phyloP scores from a whole-genome alignment of 495 filamentous ascomycete species.

The Neurospora africana region DNA sequence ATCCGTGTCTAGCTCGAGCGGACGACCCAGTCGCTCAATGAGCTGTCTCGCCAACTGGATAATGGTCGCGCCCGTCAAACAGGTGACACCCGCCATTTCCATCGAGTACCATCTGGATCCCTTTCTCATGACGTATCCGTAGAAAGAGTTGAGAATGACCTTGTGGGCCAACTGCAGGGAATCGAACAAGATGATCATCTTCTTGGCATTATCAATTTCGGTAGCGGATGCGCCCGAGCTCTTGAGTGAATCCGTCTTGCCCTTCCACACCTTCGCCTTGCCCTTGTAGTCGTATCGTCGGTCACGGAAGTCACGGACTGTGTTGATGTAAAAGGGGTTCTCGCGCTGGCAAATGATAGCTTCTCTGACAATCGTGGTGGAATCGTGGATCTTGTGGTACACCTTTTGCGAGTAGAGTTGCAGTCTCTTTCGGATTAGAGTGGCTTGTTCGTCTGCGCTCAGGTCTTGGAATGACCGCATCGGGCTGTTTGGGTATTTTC shows the following conservation, averaged over 20 bases:
- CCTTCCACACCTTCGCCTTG: slow-evolving; percentile 96
- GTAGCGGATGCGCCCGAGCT: slow-evolving; percentile 60
- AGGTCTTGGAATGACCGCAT: slow-evolving; percentile 73
- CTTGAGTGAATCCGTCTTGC: slow-evolving; percentile 81
- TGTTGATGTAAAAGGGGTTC: slow-evolving; percentile 98
- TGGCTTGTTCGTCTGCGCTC: slow-evolving; percentile 70
- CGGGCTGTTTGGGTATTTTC: slow-evolving; percentile 56
- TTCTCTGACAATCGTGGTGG: slow-evolving; percentile 84
- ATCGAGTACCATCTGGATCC: slow-evolving; percentile 98
- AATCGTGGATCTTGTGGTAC: slow-evolving; percentile 97
- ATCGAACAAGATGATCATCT: slow-evolving; percentile 96
- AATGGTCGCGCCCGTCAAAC: slow-evolving; percentile 90
- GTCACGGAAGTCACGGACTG: slow-evolving; percentile 89
- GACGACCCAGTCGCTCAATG: slow-evolving; percentile 86
- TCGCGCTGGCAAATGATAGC: slow-evolving; percentile 98
- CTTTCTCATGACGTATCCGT: slow-evolving; percentile 99
- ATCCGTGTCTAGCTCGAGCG: slow-evolving; percentile 95
- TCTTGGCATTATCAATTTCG: slow-evolving; percentile 91
- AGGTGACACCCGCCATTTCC: slow-evolving; percentile 99
- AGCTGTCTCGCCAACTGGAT: slow-evolving; percentile 95
- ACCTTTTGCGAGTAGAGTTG: slow-evolving; percentile 96
- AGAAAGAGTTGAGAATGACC: slow-evolving; percentile 98
- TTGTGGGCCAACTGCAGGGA: slow-evolving; percentile 96
- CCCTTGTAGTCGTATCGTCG: slow-evolving; percentile 97
- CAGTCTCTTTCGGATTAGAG: slow-evolving; percentile 72